Percentiles rank a stretch among this genome's conserved stretches.
Evolutionary conservation across 164 flowering plant genomes (phyloP).

Genomic region (Saururus chinensis): DNA sequence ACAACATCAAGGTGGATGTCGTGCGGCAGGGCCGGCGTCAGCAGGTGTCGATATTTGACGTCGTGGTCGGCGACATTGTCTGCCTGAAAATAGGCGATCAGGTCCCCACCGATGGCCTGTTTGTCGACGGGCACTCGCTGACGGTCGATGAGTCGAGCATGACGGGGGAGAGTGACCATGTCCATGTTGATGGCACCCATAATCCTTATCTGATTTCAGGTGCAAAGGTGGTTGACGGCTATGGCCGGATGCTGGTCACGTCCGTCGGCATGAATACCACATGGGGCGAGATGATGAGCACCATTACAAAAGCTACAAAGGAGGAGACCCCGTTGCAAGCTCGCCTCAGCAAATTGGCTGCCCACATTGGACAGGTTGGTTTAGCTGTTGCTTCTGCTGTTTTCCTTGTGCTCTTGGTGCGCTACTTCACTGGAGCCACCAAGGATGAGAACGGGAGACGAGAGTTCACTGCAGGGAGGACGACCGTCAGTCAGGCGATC

Average conservation of each 20-base stretch:
- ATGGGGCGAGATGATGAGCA: not conserved
- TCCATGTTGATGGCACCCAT: constrained; percentile 23
- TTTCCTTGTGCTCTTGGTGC: constrained; percentile 38
- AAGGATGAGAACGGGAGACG: constrained; percentile 24
- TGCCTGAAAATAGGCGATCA: constrained; percentile 57
- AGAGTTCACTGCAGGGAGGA: constrained; percentile 33
- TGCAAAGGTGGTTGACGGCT: constrained; percentile 55
- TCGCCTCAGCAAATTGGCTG: constrained; percentile 46
- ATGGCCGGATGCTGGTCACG: constrained; percentile 43
- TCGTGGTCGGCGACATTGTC: constrained; percentile 64
- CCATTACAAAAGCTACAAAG: not conserved
- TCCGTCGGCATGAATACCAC: constrained; percentile 43
- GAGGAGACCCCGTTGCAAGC: constrained; percentile 54
- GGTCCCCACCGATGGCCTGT: constrained; percentile 61
- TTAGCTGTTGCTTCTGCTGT: constrained; percentile 58
- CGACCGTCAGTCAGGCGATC: constrained; percentile 22
- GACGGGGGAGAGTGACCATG: constrained; percentile 67
- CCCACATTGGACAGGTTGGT: constrained; percentile 64
- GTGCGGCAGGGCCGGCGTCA: constrained; percentile 21
- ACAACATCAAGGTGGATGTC: constrained; percentile 18
- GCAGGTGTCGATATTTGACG: constrained; percentile 9
- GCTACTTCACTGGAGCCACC: constrained; percentile 66
- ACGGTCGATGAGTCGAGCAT: constrained; percentile 66
- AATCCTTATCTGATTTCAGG: constrained; percentile 63
- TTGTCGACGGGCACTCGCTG: constrained; percentile 46